A percentile compares a stretch with the other conserved stretches of the same genome.
These are phyloP conservation scores for Apophysomyces trapeziformis DNA, from an alignment of 371 early-diverging fungal species.

Conservation along the genomic window DNA sequence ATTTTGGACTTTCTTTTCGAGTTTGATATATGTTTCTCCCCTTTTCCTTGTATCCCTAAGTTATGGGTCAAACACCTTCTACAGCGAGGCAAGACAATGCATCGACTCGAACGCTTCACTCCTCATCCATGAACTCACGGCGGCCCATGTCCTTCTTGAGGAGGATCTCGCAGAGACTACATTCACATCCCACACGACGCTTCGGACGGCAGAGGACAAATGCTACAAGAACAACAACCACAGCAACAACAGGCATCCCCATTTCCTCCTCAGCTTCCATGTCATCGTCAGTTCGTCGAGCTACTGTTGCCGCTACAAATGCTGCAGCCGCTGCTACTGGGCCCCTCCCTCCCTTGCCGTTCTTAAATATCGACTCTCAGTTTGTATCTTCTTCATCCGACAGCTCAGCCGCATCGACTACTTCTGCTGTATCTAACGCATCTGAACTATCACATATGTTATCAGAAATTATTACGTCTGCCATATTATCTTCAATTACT, in stretches of 20 bases:
- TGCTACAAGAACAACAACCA: background rate
- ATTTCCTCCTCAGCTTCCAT: conserved; percentile 11
- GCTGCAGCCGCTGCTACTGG: conserved; percentile 34
- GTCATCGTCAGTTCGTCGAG: conserved; percentile 26
- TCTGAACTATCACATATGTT: conserved; percentile 31
- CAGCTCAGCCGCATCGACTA: conserved; percentile 29
- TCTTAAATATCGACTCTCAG: conserved; percentile 13
- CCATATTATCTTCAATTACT: conserved; percentile 24
- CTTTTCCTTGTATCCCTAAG: conserved; percentile 11
- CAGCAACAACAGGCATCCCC: background rate
- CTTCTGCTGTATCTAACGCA: conserved; percentile 24
- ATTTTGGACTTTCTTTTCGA: too few relatives aligned
- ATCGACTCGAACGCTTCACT: conserved; percentile 35
- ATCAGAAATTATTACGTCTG: conserved; percentile 29
- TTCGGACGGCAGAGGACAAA: conserved; percentile 24
- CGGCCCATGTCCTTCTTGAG: conserved; percentile 30
- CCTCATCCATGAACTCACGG: conserved; percentile 28
- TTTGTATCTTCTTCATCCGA: conserved; percentile 1
- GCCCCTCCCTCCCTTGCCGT: conserved; percentile 20
- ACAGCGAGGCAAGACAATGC: conserved; percentile 35
- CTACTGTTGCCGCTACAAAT: conserved; percentile 28
- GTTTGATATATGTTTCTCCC: background rate
- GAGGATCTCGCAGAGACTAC: conserved; percentile 24
- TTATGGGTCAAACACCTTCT: conserved; percentile 34
- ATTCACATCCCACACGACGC: conserved; percentile 23